phyloP scores from a whole-genome alignment of 345 rosid species.

The Physaria fendleri region DNA sequence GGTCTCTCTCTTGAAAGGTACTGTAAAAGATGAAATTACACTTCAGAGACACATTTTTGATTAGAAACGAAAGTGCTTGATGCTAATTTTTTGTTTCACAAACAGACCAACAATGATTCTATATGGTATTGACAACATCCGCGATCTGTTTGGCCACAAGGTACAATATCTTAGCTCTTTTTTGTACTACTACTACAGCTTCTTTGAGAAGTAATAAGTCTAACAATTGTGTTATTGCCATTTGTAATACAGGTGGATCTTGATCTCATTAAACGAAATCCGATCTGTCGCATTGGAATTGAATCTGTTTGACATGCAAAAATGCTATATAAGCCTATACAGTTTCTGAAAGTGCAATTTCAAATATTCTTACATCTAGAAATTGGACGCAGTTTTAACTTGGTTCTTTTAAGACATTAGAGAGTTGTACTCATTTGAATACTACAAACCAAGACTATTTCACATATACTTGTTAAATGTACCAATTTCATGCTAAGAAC shows the following conservation, averaged over 20 bases:
- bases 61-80: constrained; percentile 2
- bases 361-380: too few species aligned
- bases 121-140: constrained; percentile 67
- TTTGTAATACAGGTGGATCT: constrained; percentile 71
- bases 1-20: constrained; percentile 98
- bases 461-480: too few species aligned
- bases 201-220: not conserved
- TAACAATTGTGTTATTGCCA: not conserved
- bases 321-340: too few species aligned
- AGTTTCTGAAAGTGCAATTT: too few species aligned
- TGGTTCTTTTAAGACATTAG: too few species aligned
- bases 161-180: constrained; percentile 29
- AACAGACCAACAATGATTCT: constrained; percentile 93
- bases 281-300: constrained; percentile 70
- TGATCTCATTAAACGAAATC: constrained; percentile 66
- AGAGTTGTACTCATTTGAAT: too few species aligned
- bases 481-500: too few species aligned
- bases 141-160: constrained; percentile 97
- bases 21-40: not conserved
- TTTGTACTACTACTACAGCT: not conserved
- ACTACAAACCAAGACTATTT: too few species aligned
- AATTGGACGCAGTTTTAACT: too few species aligned
- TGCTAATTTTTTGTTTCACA: constrained; percentile 14
- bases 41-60: not conserved
- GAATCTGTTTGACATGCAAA: too few species aligned